Base-by-base conservation (phyloP, 257 asterid genomes). In the Nicotiana sylvestris region DNA sequence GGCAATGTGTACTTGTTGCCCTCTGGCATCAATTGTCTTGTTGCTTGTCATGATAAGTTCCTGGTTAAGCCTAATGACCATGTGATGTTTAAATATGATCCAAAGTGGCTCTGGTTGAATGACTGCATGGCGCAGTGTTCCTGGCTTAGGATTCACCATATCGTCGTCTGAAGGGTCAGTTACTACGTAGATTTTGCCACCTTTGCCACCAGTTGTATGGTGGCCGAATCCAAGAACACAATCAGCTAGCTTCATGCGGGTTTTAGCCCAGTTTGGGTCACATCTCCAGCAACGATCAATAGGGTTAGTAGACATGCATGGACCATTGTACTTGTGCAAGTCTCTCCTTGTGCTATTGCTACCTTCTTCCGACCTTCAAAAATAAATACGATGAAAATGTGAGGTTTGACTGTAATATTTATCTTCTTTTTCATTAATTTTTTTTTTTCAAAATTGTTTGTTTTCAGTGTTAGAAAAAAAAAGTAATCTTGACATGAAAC, bases 231-330 rank as follows among this genome's bases (percentile, higher is more conserved):
- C 90, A 1, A 85, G 72, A 67, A 66, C 83, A 51, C 89, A 87
- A 81, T 76, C 83, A 2, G 89, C 85, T 16, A 85, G 76, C 58
- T 21, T 83, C 88, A 56, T 83, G 32, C 88, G 83, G 30, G 83
- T 77, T 37, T 33, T 37, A 4, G 80, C 84, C 90, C 90, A 87
- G 30, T 85, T 70, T n/a, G 27, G 60, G 10, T 76, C 39, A 39
- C 90, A 87, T 66, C 90, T 87, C 90, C 90, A 87, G 25, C 90
- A 87, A 80, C 62, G 74, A 6, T 87, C 90, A 27, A 87, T 85
- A 2, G 88, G 90, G 64, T 87, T 87, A 30, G 88, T 84, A 3
- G 90, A 85, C 27, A 3, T 32, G 56, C 90, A 87, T 65, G 84
- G 81, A 33, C 86, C 86, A 2, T 30, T 1, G 57, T 86, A 16